Evolutionary conservation across 345 rosid species (phyloP).

Genomic region (Aquilaria yunnanensis): DNA sequence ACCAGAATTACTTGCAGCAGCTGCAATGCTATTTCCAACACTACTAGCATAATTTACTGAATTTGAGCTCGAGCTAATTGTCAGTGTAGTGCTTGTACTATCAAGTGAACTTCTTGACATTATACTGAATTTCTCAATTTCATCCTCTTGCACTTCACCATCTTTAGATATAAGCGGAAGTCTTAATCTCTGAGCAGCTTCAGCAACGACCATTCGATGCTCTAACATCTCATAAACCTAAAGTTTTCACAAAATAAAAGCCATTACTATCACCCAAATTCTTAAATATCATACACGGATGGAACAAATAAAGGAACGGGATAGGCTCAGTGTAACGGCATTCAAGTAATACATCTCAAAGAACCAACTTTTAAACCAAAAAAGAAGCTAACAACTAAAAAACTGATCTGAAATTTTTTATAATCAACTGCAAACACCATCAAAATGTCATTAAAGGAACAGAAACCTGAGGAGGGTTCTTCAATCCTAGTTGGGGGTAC

Average conservation of each 20-base stretch:
- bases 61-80: conserved; percentile 73
- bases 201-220: conserved; percentile 88
- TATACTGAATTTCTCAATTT: conserved; percentile 85
- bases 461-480: conserved; percentile 65
- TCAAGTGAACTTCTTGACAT: conserved; percentile 85
- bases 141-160: conserved; percentile 92
- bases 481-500: conserved; percentile 65
- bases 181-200: conserved; percentile 92
- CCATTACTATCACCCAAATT: not conserved
- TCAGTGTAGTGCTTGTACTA: conserved; percentile 62
- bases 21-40: conserved; percentile 41
- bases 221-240: conserved; percentile 89
- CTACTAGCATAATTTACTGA: conserved; percentile 51
- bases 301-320: too few species aligned
- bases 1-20: conserved; percentile 30
- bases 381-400: not conserved
- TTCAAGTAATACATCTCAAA: too few species aligned
- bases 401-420: not conserved
- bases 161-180: conserved; percentile 90
- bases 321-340: too few species aligned
- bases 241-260: conserved; percentile 5
- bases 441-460: conserved; percentile 1
- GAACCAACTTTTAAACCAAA: too few species aligned
- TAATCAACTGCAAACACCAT: not conserved
- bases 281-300: not conserved